These are phyloP conservation scores for Hemisphaericaspora lyxosophila DNA, from an alignment of 1,139 yeast species.

Conservation along the genomic window DNA sequence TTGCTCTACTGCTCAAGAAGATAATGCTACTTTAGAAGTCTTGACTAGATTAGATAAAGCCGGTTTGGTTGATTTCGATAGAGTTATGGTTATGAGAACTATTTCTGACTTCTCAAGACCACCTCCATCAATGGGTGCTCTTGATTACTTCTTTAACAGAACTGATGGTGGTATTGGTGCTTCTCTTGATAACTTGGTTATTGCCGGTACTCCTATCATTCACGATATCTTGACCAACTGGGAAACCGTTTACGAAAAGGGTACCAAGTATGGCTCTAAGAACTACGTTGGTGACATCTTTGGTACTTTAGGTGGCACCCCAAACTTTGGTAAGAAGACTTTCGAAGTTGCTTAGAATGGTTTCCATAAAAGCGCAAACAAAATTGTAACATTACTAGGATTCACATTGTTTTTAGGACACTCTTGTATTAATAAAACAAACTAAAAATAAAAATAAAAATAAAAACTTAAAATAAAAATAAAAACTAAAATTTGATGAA, in stretches of 20 bases:
- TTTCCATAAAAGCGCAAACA: too few relatives aligned
- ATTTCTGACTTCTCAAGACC: slow-evolving; percentile 63
- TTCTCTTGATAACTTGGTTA: slow-evolving; percentile 51
- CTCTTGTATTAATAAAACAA: too few relatives aligned
- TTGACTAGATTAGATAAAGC: slow-evolving; percentile 53
- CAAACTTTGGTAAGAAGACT: slow-evolving; percentile 26
- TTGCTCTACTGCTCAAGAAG: slow-evolving; percentile 69
- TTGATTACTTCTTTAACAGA: slow-evolving; percentile 50
- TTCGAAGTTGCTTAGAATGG: slow-evolving; percentile 22
- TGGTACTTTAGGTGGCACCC: slow-evolving; percentile 48
- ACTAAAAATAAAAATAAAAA: too few relatives aligned
- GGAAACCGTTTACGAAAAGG: slow-evolving; percentile 43
- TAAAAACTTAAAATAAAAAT: too few relatives aligned
- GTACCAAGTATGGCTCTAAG: slow-evolving; percentile 38
- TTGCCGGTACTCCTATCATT: slow-evolving; percentile 57
- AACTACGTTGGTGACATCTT: slow-evolving; percentile 64
- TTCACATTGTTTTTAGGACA: too few relatives aligned
- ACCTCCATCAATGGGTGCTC: slow-evolving; percentile 48
- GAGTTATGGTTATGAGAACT: slow-evolving; percentile 63
- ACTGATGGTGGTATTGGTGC: slow-evolving; percentile 54
- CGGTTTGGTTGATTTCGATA: slow-evolving; percentile 56
- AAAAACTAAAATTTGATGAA: too few relatives aligned
- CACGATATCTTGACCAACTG: slow-evolving; percentile 54
- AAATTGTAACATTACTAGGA: too few relatives aligned
- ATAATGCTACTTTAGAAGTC: slow-evolving; percentile 64